Evolutionary conservation across 805 yeast species (phyloP), one percentile per base, ranked within the genome.

Genomic region (Alloascoidea hylecoeti): DNA sequence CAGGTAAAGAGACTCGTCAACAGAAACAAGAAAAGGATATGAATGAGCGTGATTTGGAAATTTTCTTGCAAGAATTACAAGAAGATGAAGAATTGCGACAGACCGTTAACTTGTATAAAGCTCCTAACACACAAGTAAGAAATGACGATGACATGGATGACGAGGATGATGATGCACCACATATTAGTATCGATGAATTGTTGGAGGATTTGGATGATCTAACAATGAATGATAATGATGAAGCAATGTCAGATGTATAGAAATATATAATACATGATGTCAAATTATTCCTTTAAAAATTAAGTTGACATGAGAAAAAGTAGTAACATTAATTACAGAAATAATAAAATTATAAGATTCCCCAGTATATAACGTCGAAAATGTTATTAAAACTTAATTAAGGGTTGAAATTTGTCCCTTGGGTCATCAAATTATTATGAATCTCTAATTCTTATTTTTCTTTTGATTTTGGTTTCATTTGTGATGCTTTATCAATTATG

Each of bases 21-120:
- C 88, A 84, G 40, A 80, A 73, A 64, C 92, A 82, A 59, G 96
- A 86, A 45, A 76, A 75, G 50, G 97, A 85, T 57, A 72, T 82
- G 50, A 95, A 94, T 3, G 96, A 89, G 61, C 78, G 75, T 59
- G 98, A 89, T 61, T 92, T 85, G 64, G 98, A 89, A 63, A 55
- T 79, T 47, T 92, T 92, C 83, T 72, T 92, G 63, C 96, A 85
- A 63, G 96, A 92, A 58, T 74, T 92, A 56, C 98, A 92, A 66
- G 97, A 92, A 61, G 98, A 92, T 61, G 77, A 77, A 39, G 98
- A 92, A 56, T 71, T 92, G 56, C 81, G 98, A 66, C 86, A 80
- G 50, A 75, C 85, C 35, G 75, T 92, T 58, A 89, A 92, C 55
- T 53, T 92, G 51, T 92, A 92, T 67, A 92, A 86, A 63, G 74